phyloP scores from a whole-genome alignment of 345 rosid genomes.

The Hevea brasiliensis region DNA sequence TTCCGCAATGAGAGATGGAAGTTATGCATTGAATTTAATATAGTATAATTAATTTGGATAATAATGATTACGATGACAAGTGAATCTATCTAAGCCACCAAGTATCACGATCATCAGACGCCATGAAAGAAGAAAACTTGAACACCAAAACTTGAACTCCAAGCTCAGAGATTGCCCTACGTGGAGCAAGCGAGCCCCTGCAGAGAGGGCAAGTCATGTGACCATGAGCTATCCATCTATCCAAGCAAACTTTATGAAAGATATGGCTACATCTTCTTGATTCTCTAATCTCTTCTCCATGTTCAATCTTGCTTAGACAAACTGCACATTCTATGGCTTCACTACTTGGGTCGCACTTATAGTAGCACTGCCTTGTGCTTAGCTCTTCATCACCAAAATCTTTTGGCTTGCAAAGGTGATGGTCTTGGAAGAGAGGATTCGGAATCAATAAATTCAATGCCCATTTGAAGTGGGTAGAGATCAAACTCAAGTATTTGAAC shows the following conservation, averaged over 20 bases:
- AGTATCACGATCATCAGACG: slow-evolving; percentile 1
- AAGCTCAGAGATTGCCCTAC: not conserved
- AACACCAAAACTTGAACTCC: slow-evolving; percentile 16
- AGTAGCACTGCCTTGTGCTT: too few relatives aligned
- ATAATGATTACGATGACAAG: too few relatives aligned
- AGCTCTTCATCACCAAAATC: too few relatives aligned
- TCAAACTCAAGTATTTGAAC: too few relatives aligned
- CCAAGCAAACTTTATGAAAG: slow-evolving; percentile 42
- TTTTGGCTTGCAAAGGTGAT: too few relatives aligned
- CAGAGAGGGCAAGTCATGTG: slow-evolving; percentile 42
- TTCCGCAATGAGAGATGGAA: too few relatives aligned
- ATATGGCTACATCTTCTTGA: slow-evolving; percentile 40
- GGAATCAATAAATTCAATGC: too few relatives aligned
- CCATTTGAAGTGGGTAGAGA: too few relatives aligned
- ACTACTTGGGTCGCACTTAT: too few relatives aligned
- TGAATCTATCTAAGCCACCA: slow-evolving; percentile 49
- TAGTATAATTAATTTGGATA: too few relatives aligned
- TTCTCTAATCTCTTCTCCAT: slow-evolving; percentile 32
- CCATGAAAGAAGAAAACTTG: slow-evolving; percentile 1
- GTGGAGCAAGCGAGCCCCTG: slow-evolving; percentile 23
- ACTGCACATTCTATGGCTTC: slow-evolving; percentile 24
- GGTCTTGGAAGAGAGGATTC: too few relatives aligned
- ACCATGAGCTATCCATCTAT: slow-evolving; percentile 27
- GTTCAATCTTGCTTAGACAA: slow-evolving; percentile 29
- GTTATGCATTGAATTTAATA: too few relatives aligned